Conservation (phyloP, 164 flowering plant species). For the Kingdonia uniflora region DNA sequence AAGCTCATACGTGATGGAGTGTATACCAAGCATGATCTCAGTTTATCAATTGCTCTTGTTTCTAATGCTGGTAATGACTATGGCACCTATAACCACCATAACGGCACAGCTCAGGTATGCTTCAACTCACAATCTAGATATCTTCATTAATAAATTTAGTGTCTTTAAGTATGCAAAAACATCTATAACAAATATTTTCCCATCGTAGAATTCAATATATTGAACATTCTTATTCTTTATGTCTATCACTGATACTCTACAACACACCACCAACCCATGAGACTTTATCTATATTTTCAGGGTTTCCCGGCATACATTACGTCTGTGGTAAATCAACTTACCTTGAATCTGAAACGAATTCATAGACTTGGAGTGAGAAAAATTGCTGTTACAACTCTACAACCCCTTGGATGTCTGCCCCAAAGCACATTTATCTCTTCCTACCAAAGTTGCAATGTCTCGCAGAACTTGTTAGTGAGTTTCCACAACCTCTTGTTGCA, state of each 20-base stretch:
- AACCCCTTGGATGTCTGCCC: conserved; percentile 76
- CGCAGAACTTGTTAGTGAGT: conserved; percentile 25
- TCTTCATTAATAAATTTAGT: too few relatives aligned
- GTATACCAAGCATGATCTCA: conserved; percentile 28
- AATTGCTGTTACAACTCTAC: conserved; percentile 33
- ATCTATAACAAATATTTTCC: too few relatives aligned
- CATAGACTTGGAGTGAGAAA: conserved; percentile 39
- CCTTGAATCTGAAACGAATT: conserved; percentile 34
- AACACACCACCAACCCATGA: too few relatives aligned
- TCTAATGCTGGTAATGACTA: conserved; percentile 77
- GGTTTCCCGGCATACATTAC: conserved; percentile 34
- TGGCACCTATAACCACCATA: conserved; percentile 18
- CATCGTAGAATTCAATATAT: too few relatives aligned
- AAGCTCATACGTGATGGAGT: conserved; percentile 20
- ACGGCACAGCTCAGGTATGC: conserved; percentile 42
- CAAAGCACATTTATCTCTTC: conserved; percentile 20
- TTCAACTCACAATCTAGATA: not conserved
- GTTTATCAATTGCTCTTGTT: conserved; percentile 48
- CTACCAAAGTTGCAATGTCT: conserved; percentile 37
- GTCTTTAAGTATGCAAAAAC: too few relatives aligned
- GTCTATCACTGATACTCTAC: too few relatives aligned
- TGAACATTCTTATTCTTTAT: too few relatives aligned
- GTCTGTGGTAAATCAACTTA: conserved; percentile 41
- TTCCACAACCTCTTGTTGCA: conserved; percentile 49
- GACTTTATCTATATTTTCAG: conserved; percentile 17